Evolutionary conservation across 202 grass and related monocot species (phyloP).

Genomic region (Thinopyrum obtusiflorum): DNA sequence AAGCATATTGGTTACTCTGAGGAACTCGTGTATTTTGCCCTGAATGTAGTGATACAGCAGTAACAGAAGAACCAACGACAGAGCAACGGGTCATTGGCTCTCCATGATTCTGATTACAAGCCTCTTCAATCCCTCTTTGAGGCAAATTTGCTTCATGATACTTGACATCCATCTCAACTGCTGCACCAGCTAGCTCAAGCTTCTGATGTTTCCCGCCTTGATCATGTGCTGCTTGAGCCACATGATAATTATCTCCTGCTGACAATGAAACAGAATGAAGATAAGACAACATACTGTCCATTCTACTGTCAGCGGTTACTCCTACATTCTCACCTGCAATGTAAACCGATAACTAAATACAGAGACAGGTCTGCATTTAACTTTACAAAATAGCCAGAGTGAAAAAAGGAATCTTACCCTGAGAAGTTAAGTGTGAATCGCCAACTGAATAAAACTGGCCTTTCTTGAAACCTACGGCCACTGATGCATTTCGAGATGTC

Average conservation of each 20-base stretch:
- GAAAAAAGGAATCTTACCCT: conserved; percentile 50
- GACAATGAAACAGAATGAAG: conserved; percentile 76
- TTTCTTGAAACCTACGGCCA: conserved; percentile 43
- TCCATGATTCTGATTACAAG: conserved; percentile 46
- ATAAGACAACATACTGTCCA: conserved; percentile 70
- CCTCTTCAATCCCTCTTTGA: conserved; percentile 30
- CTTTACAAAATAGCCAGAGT: background rate
- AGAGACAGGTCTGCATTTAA: conserved; percentile 19
- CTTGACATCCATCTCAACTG: conserved; percentile 36
- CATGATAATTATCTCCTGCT: conserved; percentile 53
- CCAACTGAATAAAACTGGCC: conserved; percentile 23
- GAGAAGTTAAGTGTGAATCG: conserved; percentile 39
- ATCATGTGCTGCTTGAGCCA: conserved; percentile 26
- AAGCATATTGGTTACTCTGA: conserved; percentile 30
- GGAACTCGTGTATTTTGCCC: conserved; percentile 45
- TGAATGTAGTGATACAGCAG: conserved; percentile 49
- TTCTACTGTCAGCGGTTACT: conserved; percentile 58
- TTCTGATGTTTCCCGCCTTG: conserved; percentile 38
- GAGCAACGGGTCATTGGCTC: conserved; percentile 64
- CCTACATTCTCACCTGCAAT: conserved; percentile 55
- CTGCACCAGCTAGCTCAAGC: conserved; percentile 31
- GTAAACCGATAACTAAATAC: conserved; percentile 43
- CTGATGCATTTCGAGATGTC: conserved; percentile 30
- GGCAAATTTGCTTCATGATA: conserved; percentile 41
- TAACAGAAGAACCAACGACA: conserved; percentile 61